A percentile compares a stretch with the other conserved stretches of the same genome.
Evolutionary conservation across 352 stramenopile genomes (phyloP).

Genomic region (Albugo candida): DNA sequence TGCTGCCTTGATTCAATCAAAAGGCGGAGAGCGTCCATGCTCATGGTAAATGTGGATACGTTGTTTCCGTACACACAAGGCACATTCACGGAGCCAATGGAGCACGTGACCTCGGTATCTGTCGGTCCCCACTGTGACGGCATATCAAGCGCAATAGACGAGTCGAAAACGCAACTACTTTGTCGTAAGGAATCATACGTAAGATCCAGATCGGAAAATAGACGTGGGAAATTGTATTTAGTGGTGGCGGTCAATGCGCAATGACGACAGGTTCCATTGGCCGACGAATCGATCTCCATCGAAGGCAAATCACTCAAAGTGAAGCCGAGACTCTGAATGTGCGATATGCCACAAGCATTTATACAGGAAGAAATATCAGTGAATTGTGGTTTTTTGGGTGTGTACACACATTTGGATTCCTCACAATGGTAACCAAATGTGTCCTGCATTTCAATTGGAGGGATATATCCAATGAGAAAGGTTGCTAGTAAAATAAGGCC

Average conservation of each 20-base stretch:
- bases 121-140: conserved; percentile 40
- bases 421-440: no score
- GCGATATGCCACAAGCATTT: no score
- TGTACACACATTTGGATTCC: no score
- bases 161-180: conserved; percentile 23
- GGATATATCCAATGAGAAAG: no score
- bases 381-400: no score
- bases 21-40: conserved; percentile 12
- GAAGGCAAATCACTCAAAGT: no score
- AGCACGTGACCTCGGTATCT: conserved; percentile 17
- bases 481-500: no score
- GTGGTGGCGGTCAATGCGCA: conserved; percentile 35
- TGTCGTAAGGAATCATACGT: conserved; percentile 16
- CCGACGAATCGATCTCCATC: background rate
- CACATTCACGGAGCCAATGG: conserved; percentile 12
- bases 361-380: no score
- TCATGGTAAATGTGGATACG: conserved; percentile 25
- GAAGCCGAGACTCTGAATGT: no score
- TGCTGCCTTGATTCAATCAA: conserved; percentile 21
- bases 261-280: conserved; percentile 40
- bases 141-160: conserved; percentile 23
- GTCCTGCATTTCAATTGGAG: no score
- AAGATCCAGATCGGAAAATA: conserved; percentile 45
- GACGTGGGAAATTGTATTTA: conserved; percentile 48
- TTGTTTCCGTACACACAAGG: conserved; percentile 32